Evolutionary conservation across 202 grass and related monocot species (phyloP).

Genomic region (Panicum virgatum): DNA sequence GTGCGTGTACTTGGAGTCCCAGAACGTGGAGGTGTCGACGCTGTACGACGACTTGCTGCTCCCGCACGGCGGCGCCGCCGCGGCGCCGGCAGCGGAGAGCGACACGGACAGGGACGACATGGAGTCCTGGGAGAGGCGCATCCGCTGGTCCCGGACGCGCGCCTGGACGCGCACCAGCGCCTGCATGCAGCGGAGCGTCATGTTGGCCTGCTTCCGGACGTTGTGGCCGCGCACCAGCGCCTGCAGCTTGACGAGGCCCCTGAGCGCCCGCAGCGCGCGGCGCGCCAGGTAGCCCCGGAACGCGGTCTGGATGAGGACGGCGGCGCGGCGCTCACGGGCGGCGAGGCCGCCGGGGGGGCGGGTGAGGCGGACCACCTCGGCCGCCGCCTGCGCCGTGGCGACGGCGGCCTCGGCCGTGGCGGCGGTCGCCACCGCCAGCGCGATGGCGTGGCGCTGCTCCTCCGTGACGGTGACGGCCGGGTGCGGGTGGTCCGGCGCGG

Average conservation of each 20-base stretch:
- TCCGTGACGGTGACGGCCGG: conserved; percentile 53
- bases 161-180: conserved; percentile 86
- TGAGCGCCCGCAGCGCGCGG: conserved; percentile 76
- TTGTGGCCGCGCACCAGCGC: conserved; percentile 94
- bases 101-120: not conserved
- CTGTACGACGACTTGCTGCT: conserved; percentile 84
- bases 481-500: not conserved
- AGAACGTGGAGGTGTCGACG: conserved; percentile 75
- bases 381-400: conserved; percentile 82
- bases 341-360: not conserved
- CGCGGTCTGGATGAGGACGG: conserved; percentile 74
- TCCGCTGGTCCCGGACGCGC: conserved; percentile 76
- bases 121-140: conserved; percentile 70
- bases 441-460: conserved; percentile 91
- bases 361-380: conserved; percentile 87
- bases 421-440: conserved; percentile 77
- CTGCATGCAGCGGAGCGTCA: conserved; percentile 96
- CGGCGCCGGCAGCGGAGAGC: not conserved
- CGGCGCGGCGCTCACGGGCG: conserved; percentile 66
- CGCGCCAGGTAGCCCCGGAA: conserved; percentile 83
- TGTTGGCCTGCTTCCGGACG: conserved; percentile 90
- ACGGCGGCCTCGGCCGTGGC: conserved; percentile 86
- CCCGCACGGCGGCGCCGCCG: conserved; percentile 36
- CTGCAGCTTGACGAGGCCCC: conserved; percentile 91
- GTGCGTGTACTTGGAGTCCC: conserved; percentile 78